These are phyloP conservation scores for Croton laevigatus DNA, from an alignment of 441 rosid species.

Conservation along the genomic window DNA sequence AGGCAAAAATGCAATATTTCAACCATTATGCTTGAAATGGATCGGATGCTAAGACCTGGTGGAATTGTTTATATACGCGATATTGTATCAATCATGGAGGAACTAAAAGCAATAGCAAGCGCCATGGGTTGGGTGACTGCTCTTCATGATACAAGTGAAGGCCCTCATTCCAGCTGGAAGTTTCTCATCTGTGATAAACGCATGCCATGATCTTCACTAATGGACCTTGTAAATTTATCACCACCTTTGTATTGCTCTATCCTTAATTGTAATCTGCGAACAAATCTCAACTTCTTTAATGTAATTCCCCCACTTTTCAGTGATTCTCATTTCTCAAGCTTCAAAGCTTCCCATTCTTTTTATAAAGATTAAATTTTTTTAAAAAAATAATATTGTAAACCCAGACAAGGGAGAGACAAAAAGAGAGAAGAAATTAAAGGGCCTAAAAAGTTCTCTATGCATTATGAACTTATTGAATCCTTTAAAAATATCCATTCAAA, in stretches of 20 bases:
- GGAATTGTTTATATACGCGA: constrained; percentile 81
- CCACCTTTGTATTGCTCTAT: not conserved
- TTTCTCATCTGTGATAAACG: constrained; percentile 67
- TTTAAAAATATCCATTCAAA: not conserved
- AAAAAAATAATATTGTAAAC: not conserved
- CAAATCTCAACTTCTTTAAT: not conserved
- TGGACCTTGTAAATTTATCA: not conserved
- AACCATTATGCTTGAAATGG: constrained; percentile 93
- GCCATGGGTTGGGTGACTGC: constrained; percentile 71
- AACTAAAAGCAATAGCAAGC: constrained; percentile 65
- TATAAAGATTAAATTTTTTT: too few relatives aligned
- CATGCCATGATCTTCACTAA: constrained; percentile 14
- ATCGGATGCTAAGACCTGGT: constrained; percentile 84
- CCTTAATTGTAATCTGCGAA: not conserved
- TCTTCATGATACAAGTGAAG: constrained; percentile 74
- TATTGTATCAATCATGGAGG: constrained; percentile 55
- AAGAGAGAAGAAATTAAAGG: too few relatives aligned
- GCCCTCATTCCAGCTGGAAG: constrained; percentile 85
- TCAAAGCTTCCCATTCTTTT: too few relatives aligned
- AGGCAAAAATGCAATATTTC: constrained; percentile 69
- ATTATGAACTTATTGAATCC: not conserved
- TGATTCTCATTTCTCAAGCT: not conserved
- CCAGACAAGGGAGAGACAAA: too few relatives aligned
- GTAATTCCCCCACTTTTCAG: not conserved
- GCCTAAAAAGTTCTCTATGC: too few relatives aligned